Percentiles rank a stretch among this genome's conserved stretches.
These are phyloP conservation scores for Paspalum vaginatum DNA, from an alignment of 176 grass and related monocot genomes.

Conservation along the genomic window DNA sequence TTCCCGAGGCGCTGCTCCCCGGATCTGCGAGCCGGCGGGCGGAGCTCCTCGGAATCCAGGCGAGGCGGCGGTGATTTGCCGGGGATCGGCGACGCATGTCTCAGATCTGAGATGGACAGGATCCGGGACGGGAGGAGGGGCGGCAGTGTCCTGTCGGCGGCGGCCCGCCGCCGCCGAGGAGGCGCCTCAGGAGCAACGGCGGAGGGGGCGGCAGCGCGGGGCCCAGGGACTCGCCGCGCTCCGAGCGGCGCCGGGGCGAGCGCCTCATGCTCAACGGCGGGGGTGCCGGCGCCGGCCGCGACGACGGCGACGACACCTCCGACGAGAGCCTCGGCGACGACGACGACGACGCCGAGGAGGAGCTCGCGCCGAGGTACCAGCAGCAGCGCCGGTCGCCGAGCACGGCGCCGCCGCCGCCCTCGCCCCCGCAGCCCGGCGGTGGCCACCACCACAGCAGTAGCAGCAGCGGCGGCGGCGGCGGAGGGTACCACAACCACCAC, in stretches of 20 bases:
- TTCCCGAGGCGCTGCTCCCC: background rate
- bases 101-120: constrained; percentile 82
- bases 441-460: constrained; percentile 52
- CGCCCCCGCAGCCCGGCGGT: constrained; percentile 50
- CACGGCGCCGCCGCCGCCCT: constrained; percentile 71
- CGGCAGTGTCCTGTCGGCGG: constrained; percentile 50
- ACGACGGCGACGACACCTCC: constrained; percentile 81
- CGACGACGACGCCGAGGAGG: constrained; percentile 82
- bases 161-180: constrained; percentile 41
- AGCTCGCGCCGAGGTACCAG: constrained; percentile 53
- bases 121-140: constrained; percentile 63
- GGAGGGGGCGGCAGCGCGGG: constrained; percentile 32
- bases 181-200: constrained; percentile 62
- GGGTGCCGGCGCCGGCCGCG: constrained; percentile 36
- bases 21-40: constrained; percentile 36
- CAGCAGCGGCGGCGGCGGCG: constrained; percentile 58
- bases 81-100: constrained; percentile 51
- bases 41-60: constrained; percentile 36
- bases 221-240: constrained; percentile 47
- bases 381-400: constrained; percentile 51
- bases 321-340: constrained; percentile 84
- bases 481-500: constrained; percentile 63
- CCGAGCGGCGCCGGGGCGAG: constrained; percentile 57
- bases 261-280: constrained; percentile 71
- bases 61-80: constrained; percentile 42